These are phyloP conservation scores for Exophiala aquamarina DNA, from an alignment of 2,329 filamentous ascomycete species.

Conservation along the genomic window DNA sequence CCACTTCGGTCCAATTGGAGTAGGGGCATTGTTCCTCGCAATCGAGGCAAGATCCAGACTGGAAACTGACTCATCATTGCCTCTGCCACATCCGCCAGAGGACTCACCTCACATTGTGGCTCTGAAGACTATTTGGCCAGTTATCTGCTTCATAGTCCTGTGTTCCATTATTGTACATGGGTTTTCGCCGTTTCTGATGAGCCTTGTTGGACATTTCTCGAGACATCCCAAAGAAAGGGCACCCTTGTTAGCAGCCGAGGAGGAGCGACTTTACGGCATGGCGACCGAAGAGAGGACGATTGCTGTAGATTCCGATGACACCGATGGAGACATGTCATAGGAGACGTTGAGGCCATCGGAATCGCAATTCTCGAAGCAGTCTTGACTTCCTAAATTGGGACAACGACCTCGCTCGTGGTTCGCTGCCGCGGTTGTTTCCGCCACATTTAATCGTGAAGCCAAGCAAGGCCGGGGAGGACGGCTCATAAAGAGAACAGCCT, in stretches of 20 bases:
- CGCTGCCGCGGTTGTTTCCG: too few relatives aligned
- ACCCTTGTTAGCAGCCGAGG: conserved; percentile 51
- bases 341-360: too few relatives aligned
- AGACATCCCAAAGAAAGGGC: conserved; percentile 49
- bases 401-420: too few relatives aligned
- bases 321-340: conserved; percentile 1
- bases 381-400: too few relatives aligned
- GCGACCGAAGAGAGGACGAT: conserved; percentile 43
- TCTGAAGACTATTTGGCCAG: conserved; percentile 52
- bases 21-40: conserved; percentile 57
- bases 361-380: too few relatives aligned
- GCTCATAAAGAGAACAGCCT: too few relatives aligned
- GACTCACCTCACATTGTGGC: conserved; percentile 37
- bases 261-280: conserved; percentile 52
- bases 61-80: conserved; percentile 49
- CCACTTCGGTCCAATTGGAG: conserved; percentile 60
- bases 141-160: conserved; percentile 56
- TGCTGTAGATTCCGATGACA: conserved; percentile 30
- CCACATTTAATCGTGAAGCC: too few relatives aligned
- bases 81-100: conserved; percentile 44
- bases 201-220: conserved; percentile 48
- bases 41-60: conserved; percentile 56
- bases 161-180: conserved; percentile 57
- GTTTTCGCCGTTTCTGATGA: conserved; percentile 52
- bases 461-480: too few relatives aligned